These are phyloP conservation scores for Dalbergia oliveri DNA, from an alignment of 306 rosid genomes.

Conservation along the genomic window DNA sequence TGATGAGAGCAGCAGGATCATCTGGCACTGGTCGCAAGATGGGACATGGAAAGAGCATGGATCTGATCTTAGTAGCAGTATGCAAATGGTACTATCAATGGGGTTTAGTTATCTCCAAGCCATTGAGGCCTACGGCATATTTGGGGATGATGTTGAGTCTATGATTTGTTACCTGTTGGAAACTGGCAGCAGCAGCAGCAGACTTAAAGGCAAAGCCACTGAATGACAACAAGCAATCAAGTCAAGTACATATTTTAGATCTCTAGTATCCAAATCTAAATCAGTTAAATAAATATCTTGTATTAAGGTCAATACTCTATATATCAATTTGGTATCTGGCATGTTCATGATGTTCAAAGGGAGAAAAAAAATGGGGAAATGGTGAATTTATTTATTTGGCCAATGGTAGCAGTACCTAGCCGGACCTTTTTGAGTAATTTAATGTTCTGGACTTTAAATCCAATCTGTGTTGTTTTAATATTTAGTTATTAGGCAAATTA, in stretches of 20 bases:
- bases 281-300: conserved; percentile 32
- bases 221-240: conserved; percentile 49
- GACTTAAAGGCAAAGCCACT: conserved; percentile 94
- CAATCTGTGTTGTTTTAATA: neutral
- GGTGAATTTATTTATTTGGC: neutral
- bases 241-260: neutral
- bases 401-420: neutral
- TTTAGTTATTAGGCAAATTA: neutral
- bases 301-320: neutral
- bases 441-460: neutral
- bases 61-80: conserved; percentile 67
- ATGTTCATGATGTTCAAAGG: neutral
- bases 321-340: conserved; percentile 18
- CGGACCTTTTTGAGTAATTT: neutral
- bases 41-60: conserved; percentile 57
- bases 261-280: conserved; percentile 6
- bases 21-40: conserved; percentile 64
- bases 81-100: conserved; percentile 80
- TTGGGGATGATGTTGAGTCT: conserved; percentile 95
- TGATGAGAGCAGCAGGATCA: conserved; percentile 53
- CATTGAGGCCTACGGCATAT: conserved; percentile 89
- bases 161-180: conserved; percentile 89
- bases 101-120: conserved; percentile 91
- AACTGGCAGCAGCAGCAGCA: conserved; percentile 76
- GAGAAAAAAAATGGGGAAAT: neutral